These are phyloP conservation scores for Zoysia matrella DNA, from an alignment of 202 grass and related monocot genomes.

Conservation along the genomic window DNA sequence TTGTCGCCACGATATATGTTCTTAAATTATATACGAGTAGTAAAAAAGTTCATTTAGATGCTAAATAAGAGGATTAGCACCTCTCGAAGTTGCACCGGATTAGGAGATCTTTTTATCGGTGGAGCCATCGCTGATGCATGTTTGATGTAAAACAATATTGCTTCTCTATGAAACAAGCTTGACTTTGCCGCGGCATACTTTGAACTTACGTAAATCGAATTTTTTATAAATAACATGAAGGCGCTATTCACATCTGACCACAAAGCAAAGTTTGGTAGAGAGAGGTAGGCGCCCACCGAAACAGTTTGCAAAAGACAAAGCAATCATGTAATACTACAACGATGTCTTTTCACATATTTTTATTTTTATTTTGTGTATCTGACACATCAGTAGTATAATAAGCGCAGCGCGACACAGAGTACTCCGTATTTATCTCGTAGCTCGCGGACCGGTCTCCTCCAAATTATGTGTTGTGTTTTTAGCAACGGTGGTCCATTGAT, in stretches of 20 bases:
- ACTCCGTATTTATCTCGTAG: not conserved
- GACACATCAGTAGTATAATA: no score
- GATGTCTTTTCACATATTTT: not conserved
- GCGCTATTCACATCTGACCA: not conserved
- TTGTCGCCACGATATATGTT: no score
- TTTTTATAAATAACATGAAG: not conserved
- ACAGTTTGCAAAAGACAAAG: not conserved
- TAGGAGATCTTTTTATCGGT: no score
- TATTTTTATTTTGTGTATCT: no score
- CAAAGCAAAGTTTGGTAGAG: not conserved
- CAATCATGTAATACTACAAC: not conserved
- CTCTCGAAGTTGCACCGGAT: no score
- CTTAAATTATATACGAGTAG: no score
- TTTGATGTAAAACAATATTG: not conserved
- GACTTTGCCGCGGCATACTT: not conserved
- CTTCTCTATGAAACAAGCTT: not conserved
- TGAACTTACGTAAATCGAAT: not conserved
- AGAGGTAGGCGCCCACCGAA: not conserved
- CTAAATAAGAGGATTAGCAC: no score
- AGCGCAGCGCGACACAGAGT: no score
- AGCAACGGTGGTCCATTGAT: conserved; percentile 15
- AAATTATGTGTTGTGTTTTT: not conserved
- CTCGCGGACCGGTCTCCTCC: conserved; percentile 12
- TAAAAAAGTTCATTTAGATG: no score
- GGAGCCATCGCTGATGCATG: no score